Conservation (phyloP, 768 basidiomycete species). For the Leucocoprinus sp. region DNA sequence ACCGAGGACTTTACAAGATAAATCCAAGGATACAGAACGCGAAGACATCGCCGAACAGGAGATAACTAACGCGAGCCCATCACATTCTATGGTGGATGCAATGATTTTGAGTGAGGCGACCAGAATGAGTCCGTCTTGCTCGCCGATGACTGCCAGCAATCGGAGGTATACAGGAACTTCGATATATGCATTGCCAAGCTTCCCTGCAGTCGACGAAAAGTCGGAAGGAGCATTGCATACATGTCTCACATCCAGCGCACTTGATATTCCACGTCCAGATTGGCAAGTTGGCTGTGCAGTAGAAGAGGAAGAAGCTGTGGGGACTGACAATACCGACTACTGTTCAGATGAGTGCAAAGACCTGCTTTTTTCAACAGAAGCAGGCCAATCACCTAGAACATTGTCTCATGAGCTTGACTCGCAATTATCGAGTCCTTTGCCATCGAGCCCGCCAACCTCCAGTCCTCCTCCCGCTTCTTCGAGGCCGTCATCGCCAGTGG, state of each 20-base stretch:
- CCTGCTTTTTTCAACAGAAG: too few relatives aligned
- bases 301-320: too few relatives aligned
- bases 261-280: too few relatives aligned
- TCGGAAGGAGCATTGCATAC: not conserved
- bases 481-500: not conserved
- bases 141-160: not conserved
- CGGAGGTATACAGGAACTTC: not conserved
- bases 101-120: not conserved
- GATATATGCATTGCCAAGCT: not conserved
- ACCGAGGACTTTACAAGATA: too few relatives aligned
- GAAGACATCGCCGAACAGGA: not conserved
- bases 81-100: not conserved
- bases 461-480: constrained; percentile 1
- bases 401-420: not conserved
- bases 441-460: constrained; percentile 5
- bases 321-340: too few relatives aligned
- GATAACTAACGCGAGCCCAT: not conserved
- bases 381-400: not conserved
- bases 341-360: too few relatives aligned
- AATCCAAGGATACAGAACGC: too few relatives aligned
- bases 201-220: not conserved
- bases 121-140: not conserved
- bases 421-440: constrained; percentile 1
- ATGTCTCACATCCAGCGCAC: too few relatives aligned
- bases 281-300: too few relatives aligned